Base-by-base conservation (phyloP, 2,329 filamentous ascomycete species). In the Pseudopithomyces maydicus region DNA sequence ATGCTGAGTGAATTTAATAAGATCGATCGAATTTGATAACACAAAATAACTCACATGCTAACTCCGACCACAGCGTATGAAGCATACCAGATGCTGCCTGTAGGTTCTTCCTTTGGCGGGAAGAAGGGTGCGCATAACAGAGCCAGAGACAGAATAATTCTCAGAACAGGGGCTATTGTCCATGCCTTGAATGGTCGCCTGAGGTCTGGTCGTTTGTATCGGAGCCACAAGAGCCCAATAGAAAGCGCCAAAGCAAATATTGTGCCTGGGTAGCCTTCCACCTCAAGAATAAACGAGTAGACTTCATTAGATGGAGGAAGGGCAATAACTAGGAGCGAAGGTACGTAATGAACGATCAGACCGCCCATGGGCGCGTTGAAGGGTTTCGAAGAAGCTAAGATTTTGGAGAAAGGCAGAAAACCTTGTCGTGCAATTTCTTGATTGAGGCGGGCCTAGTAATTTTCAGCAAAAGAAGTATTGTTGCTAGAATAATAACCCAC, bases 361-460 rank as follows among this genome's bases (percentile, higher is more conserved):
- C 88, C 89, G 0, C 88, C 88, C 1, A 90, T 72, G 0, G 89
- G 89, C 0, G 88, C 85, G 39, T 83, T 82, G 63, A 90, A 90
- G 0, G 89, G 89, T 20, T 81, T 81, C 0, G 87, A 88, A 0
- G 87, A 88, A 0, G 89, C 85, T 0, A 90, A 76, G 0, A 84
- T 58, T 6, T 78, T 78, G 0, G 87, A 81, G 55, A 83, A 90
- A 0, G 89, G 89, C 0, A 92, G 79, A 55, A 91, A 86, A 0
- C 89, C 89, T 65, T 90, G 87, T 17, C 88, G 81, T 2, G 88
- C 89, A 52, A 91, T 86, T 69, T 91, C 88, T 68, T 91, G 88
- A 63, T 90, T 90, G 2, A 90, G 74, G 2, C 88, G 84, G 5
- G 88, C 84, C 86, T 89, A 56, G 1, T 26, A 7, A 15, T n/a